These are phyloP conservation scores for Fagus sylvatica DNA, from an alignment of 306 rosid genomes.

Conservation along the genomic window DNA sequence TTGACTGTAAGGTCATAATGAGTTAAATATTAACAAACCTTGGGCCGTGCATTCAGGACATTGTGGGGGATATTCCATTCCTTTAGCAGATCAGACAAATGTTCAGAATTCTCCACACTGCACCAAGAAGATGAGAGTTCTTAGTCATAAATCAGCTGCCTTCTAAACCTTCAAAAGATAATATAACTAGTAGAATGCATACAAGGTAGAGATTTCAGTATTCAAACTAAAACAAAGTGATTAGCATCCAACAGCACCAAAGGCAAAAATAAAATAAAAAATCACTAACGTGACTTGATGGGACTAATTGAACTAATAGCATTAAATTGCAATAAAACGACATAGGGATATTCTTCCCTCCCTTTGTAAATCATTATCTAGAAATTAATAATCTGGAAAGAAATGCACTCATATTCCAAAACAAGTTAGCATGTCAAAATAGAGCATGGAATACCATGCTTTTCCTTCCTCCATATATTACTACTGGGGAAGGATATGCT, in stretches of 20 bases:
- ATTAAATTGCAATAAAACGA: not conserved
- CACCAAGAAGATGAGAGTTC: slow-evolving; percentile 39
- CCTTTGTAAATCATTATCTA: not conserved
- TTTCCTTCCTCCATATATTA: not conserved
- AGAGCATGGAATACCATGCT: not conserved
- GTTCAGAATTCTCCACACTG: slow-evolving; percentile 95
- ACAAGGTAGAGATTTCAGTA: slow-evolving; percentile 13
- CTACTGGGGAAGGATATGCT: not conserved
- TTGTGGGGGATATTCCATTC: slow-evolving; percentile 85
- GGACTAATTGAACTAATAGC: not conserved
- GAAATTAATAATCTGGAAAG: not conserved
- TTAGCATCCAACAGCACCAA: not conserved
- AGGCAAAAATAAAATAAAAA: not conserved
- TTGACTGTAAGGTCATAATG: slow-evolving; percentile 17
- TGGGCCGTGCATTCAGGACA: slow-evolving; percentile 92
- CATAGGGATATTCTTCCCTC: not conserved
- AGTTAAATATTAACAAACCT: slow-evolving; percentile 56
- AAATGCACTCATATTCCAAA: not conserved
- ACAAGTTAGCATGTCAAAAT: not conserved
- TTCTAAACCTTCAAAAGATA: slow-evolving; percentile 12
- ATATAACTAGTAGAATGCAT: slow-evolving; percentile 11
- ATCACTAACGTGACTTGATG: slow-evolving; percentile 4
- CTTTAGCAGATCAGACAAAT: slow-evolving; percentile 75
- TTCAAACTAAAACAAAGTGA: slow-evolving; percentile 1
- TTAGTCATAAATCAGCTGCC: slow-evolving; percentile 22